Percentiles rank a stretch among this genome's conserved stretches.
Conservation (phyloP, 1,139 yeast species). For the Fermentozyma sake region DNA sequence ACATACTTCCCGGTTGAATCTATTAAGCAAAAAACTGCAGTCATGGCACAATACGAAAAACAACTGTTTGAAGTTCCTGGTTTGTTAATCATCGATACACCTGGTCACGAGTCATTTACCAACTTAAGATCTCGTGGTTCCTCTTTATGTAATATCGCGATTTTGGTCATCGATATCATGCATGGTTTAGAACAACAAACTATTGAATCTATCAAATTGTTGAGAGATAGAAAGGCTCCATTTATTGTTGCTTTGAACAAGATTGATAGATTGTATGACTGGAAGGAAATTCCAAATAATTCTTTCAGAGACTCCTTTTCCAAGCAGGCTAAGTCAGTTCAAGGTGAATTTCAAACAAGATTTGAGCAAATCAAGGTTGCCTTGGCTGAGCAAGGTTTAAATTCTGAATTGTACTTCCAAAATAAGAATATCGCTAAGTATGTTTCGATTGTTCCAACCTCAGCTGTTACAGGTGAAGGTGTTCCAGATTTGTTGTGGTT, state of each 20-base stretch:
- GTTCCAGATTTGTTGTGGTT: slow-evolving; percentile 98
- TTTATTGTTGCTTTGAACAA: slow-evolving; percentile 95
- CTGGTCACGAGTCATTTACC: slow-evolving; percentile 99
- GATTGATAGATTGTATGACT: slow-evolving; percentile 93
- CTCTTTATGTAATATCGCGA: slow-evolving; percentile 97
- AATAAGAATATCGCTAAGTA: slow-evolving; percentile 89
- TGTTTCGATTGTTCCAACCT: slow-evolving; percentile 96
- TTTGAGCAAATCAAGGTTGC: slow-evolving; percentile 83
- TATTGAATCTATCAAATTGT: slow-evolving; percentile 82
- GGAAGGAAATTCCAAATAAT: slow-evolving; percentile 87
- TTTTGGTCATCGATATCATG: slow-evolving; percentile 96
- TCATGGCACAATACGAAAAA: slow-evolving; percentile 83
- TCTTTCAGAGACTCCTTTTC: slow-evolving; percentile 93
- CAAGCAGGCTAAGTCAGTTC: slow-evolving; percentile 77
- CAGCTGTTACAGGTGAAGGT: slow-evolving; percentile 99
- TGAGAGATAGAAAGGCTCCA: slow-evolving; percentile 97
- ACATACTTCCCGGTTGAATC: slow-evolving; percentile 98
- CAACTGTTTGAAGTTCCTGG: slow-evolving; percentile 94
- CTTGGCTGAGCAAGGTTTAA: slow-evolving; percentile 96
- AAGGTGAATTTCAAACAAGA: slow-evolving; percentile 88
- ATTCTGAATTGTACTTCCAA: slow-evolving; percentile 92
- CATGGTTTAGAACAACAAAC: slow-evolving; percentile 99
- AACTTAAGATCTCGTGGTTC: slow-evolving; percentile 98
- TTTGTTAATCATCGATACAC: slow-evolving; percentile 91
- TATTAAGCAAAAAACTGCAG: slow-evolving; percentile 83